Evolutionary conservation across 345 rosid genomes (phyloP).

Genomic region (Anastatica hierochuntica): DNA sequence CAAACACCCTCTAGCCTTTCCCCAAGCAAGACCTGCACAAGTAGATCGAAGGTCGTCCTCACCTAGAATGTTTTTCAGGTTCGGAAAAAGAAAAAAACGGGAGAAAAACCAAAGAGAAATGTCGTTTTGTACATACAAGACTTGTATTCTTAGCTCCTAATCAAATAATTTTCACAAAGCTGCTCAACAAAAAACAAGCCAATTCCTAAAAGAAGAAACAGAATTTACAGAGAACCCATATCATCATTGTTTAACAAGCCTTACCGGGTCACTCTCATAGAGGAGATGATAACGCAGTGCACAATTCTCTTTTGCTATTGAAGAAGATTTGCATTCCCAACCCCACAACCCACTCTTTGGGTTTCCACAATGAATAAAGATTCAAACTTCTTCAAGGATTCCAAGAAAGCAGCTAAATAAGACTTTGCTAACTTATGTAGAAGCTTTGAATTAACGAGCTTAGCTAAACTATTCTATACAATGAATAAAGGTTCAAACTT

Average conservation of each 20-base stretch:
- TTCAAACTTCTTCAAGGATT: background rate
- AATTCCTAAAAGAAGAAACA: background rate
- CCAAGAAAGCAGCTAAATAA: background rate
- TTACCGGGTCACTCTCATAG: conserved; percentile 75
- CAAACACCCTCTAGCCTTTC: conserved; percentile 27
- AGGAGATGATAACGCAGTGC: conserved; percentile 58
- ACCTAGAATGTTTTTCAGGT: background rate
- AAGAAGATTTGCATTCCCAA: conserved; percentile 54
- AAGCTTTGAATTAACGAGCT: background rate
- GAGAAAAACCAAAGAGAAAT: too few relatives aligned
- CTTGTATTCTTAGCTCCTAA: conserved; percentile 69
- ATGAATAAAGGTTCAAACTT: background rate
- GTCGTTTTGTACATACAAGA: conserved; percentile 54
- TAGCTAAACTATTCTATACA: too few relatives aligned
- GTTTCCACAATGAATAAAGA: conserved; percentile 20
- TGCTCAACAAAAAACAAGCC: conserved; percentile 16
- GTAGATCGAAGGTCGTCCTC: background rate
- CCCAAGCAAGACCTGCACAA: conserved; percentile 25
- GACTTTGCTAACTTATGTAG: background rate
- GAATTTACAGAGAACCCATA: background rate
- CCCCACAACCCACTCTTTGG: conserved; percentile 74
- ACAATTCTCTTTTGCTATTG: conserved; percentile 63
- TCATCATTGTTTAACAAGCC: conserved; percentile 2
- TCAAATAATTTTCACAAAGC: conserved; percentile 75
- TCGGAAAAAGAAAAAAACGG: background rate